Conservation (phyloP, 495 filamentous ascomycete genomes). For the Choiromyces venosus region DNA sequence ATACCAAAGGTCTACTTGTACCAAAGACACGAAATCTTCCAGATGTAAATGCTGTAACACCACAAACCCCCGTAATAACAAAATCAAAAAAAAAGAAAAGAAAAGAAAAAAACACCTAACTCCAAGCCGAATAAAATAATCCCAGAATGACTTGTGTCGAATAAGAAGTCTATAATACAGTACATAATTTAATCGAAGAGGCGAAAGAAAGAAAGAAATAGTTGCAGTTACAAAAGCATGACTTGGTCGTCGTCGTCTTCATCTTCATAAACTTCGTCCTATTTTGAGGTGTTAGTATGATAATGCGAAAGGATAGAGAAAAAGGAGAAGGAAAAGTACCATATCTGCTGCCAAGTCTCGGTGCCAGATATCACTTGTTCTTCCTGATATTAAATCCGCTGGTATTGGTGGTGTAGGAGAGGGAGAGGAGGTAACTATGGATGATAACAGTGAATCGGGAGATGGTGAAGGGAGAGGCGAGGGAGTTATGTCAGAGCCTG, state of each 20-base stretch:
- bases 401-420: conserved; percentile 14
- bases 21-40: neutral
- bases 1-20: neutral
- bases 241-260: conserved; percentile 25
- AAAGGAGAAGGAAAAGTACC: conserved; percentile 13
- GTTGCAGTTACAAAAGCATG: conserved; percentile 22
- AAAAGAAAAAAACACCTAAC: conserved; percentile 19
- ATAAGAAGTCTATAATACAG: neutral
- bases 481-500: conserved; percentile 11
- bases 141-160: neutral
- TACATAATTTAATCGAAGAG: neutral
- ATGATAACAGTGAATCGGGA: neutral
- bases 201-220: neutral
- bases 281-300: conserved; percentile 6
- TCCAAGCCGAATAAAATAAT: conserved; percentile 3
- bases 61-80: conserved; percentile 15
- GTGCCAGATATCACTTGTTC: conserved; percentile 28
- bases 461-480: neutral
- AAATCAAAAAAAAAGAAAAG: conserved; percentile 1
- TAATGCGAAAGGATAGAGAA: neutral
- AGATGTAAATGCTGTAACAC: neutral
- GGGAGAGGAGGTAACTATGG: conserved; percentile 6
- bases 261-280: conserved; percentile 25
- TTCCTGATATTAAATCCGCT: neutral
- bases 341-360: conserved; percentile 33